These are phyloP conservation scores for Pythium vanterpoolii DNA, from an alignment of 352 stramenopile species.

Conservation along the genomic window DNA sequence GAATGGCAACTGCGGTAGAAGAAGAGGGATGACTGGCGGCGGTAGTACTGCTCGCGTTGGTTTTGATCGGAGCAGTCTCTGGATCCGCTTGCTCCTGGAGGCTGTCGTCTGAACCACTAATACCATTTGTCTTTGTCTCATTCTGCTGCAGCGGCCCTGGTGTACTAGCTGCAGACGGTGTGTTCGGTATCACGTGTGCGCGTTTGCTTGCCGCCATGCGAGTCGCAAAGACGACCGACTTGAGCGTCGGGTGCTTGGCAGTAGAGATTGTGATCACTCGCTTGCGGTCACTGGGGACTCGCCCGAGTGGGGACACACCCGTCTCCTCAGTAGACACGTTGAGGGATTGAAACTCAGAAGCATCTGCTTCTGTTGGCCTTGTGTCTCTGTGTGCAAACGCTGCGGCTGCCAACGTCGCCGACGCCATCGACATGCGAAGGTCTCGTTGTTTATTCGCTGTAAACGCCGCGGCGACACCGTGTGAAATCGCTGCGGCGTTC, in stretches of 20 bases:
- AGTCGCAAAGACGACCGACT: constrained; percentile 17
- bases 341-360: too few relatives aligned
- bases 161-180: too few relatives aligned
- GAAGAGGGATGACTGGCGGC: too few relatives aligned
- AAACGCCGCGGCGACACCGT: constrained; percentile 1
- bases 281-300: not conserved
- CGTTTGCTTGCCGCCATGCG: not conserved
- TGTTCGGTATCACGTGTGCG: too few relatives aligned
- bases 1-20: not conserved
- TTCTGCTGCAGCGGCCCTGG: too few relatives aligned
- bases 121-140: too few relatives aligned
- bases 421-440: constrained; percentile 17
- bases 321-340: too few relatives aligned
- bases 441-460: not conserved
- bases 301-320: too few relatives aligned
- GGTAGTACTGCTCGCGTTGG: too few relatives aligned
- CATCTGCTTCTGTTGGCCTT: not conserved
- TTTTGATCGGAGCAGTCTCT: too few relatives aligned
- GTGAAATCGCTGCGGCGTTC: not conserved
- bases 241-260: constrained; percentile 11
- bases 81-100: too few relatives aligned
- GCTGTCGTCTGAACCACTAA: too few relatives aligned
- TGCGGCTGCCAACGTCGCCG: constrained; percentile 5
- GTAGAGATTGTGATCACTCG: constrained; percentile 18
- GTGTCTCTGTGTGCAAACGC: not conserved